A percentile compares a stretch with the other conserved stretches of the same genome.
phyloP scores from a whole-genome alignment of 2,329 filamentous ascomycete species.

The Aureobasidium sp. region DNA sequence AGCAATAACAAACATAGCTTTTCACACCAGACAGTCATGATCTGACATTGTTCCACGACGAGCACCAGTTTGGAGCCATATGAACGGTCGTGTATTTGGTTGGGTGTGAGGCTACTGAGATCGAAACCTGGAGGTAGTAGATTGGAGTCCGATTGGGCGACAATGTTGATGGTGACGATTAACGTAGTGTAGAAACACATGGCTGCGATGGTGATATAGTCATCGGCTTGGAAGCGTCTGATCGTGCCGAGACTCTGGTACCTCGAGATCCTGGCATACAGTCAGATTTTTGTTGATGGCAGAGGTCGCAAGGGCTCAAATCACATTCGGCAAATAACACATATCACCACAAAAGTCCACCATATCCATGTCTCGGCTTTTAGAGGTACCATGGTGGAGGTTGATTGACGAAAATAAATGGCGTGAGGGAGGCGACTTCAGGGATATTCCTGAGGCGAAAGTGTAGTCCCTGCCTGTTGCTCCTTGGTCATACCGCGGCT shows the following conservation, averaged over 20 bases:
- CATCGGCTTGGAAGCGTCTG: conserved; percentile 47
- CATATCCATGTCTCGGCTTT: conserved; percentile 42
- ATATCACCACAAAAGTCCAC: conserved; percentile 36
- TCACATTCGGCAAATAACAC: conserved; percentile 38
- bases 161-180: conserved; percentile 42
- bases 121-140: conserved; percentile 41
- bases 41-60: conserved; percentile 34
- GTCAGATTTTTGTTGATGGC: conserved; percentile 5
- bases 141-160: conserved; percentile 36
- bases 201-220: conserved; percentile 51
- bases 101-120: conserved; percentile 32
- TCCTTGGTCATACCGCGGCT: not conserved
- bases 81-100: conserved; percentile 22
- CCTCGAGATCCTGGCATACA: conserved; percentile 34
- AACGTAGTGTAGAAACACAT: conserved; percentile 44
- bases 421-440: not conserved
- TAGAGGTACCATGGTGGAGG: conserved; percentile 28
- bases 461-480: not conserved
- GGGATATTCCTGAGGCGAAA: conserved; percentile 16
- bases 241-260: conserved; percentile 41
- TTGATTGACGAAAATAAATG: not conserved
- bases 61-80: conserved; percentile 34
- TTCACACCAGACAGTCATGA: conserved; percentile 32
- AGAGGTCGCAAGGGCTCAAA: conserved; percentile 17
- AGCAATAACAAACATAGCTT: conserved; percentile 34